A percentile compares a stretch with the other conserved stretches of the same genome.
phyloP scores from a whole-genome alignment of 2,329 filamentous ascomycete species.

The Trematosphaeria pertusa region DNA sequence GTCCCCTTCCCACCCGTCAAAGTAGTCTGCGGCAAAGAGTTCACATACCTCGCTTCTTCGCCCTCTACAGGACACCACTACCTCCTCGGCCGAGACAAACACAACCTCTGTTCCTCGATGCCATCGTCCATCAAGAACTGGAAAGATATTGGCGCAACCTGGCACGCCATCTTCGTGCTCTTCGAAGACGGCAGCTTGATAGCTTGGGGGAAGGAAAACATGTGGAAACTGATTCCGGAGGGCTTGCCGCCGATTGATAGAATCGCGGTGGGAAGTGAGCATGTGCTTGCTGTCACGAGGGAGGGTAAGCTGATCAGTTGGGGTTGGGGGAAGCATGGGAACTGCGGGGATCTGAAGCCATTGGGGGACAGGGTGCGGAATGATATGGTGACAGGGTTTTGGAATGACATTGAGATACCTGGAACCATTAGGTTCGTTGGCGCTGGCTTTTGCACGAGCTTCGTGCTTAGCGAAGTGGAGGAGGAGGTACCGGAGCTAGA shows the following conservation, averaged over 20 bases:
- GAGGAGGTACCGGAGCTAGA: neutral
- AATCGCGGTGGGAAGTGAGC: constrained; percentile 89
- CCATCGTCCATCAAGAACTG: constrained; percentile 64
- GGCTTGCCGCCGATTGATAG: constrained; percentile 64
- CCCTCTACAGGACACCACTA: constrained; percentile 64
- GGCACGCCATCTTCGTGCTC: constrained; percentile 81
- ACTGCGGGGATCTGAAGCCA: constrained; percentile 69
- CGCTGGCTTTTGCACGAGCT: constrained; percentile 39
- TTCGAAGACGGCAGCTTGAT: constrained; percentile 65
- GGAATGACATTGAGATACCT: constrained; percentile 35
- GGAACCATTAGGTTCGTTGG: constrained; percentile 29
- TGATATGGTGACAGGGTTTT: constrained; percentile 38
- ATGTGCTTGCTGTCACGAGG: constrained; percentile 75
- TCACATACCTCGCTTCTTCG: constrained; percentile 73
- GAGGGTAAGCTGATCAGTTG: constrained; percentile 76
- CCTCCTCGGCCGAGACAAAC: constrained; percentile 79
- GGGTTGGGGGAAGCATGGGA: constrained; percentile 98
- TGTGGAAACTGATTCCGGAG: constrained; percentile 76
- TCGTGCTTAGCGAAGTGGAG: constrained; percentile 25
- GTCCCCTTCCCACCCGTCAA: constrained; percentile 67
- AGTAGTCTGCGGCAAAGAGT: constrained; percentile 83
- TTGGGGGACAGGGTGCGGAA: constrained; percentile 24
- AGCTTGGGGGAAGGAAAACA: constrained; percentile 85
- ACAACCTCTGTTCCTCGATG: constrained; percentile 65
- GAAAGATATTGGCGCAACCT: constrained; percentile 77